Base-by-base conservation (phyloP, 2,329 filamentous ascomycete genomes). In the Rutstroemia sp. region DNA sequence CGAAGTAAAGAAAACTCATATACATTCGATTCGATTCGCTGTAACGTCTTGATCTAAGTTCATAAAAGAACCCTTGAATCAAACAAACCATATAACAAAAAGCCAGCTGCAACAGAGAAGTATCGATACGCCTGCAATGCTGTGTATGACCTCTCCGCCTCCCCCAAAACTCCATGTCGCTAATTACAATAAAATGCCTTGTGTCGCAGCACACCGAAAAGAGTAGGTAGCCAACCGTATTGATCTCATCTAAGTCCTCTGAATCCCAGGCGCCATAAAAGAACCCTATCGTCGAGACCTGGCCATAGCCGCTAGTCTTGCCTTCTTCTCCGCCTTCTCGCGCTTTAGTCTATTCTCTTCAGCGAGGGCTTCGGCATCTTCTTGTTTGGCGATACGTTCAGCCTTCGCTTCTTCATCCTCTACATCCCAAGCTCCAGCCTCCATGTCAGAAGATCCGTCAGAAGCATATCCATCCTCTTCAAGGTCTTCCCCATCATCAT, bases 391-490 rank as follows among this genome's bases (percentile, higher is more conserved):
- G 54, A 78, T 75, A 30, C 74, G 71, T 58, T 85, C 79, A 2
- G 87, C 86, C 50, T 73, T 68, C 48, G 76, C 73, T 68, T 92
- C 88, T 69, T 92, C 88, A 38, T 78, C 74, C 59, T 90, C 86
- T 52, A 92, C 81, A 63, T 91, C 87, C 58, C 84, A 85, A 39
- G 86, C 69, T 36, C 86, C 87, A 2, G 86, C 88, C 69, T 91
- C 87, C 86, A 91, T 91, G 64, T 89, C 88, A 5, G 86, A 89
- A 5, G 84, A 87, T 5, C 69, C 82, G 54, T 87, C 86, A 0
- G 82, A 84, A 2, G 75, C 78, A 61, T 88, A 86, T 48, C 87
- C 83, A 45, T 82, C 84, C 2, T 75, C 78, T 61, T 87, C 86
- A 48, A 87, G 83, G 46, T 80, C 75, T 25, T 76, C 75, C 27